These are phyloP conservation scores for Termitomyces sp. DNA, from an alignment of 768 basidiomycete species.

Conservation along the genomic window DNA sequence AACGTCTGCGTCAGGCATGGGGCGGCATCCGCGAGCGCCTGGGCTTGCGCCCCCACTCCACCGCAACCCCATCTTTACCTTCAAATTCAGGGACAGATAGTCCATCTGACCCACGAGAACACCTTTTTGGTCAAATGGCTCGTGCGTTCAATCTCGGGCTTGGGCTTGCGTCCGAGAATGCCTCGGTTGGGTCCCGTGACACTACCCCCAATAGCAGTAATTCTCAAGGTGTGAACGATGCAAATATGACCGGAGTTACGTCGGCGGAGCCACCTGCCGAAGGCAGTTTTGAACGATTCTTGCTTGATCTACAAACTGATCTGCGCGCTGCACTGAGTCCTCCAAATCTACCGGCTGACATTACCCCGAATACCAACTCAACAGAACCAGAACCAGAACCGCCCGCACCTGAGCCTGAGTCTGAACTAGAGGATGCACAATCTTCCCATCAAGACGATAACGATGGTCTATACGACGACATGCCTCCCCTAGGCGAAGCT, in stretches of 20 bases:
- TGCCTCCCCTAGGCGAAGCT: slow-evolving; percentile 27
- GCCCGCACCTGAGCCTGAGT: not conserved
- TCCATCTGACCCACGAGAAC: slow-evolving; percentile 48
- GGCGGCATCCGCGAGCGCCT: slow-evolving; percentile 62
- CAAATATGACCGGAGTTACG: not conserved
- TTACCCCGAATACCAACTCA: not conserved
- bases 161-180: slow-evolving; percentile 31
- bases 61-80: slow-evolving; percentile 7
- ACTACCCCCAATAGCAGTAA: not conserved
- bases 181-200: slow-evolving; percentile 3
- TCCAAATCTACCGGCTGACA: not conserved
- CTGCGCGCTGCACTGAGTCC: slow-evolving; percentile 50
- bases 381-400: not conserved
- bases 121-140: slow-evolving; percentile 78
- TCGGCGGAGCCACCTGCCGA: slow-evolving; percentile 32
- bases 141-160: slow-evolving; percentile 73
- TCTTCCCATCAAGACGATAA: not conserved
- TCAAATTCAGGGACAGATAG: not conserved
- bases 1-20: slow-evolving; percentile 62
- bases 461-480: slow-evolving; percentile 13
- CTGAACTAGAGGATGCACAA: not conserved
- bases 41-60: slow-evolving; percentile 36
- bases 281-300: slow-evolving; percentile 76
- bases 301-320: slow-evolving; percentile 73
- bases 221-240: not conserved